These are phyloP conservation scores for Lolium perenne DNA, from an alignment of 176 grass and related monocot genomes.

Conservation along the genomic window DNA sequence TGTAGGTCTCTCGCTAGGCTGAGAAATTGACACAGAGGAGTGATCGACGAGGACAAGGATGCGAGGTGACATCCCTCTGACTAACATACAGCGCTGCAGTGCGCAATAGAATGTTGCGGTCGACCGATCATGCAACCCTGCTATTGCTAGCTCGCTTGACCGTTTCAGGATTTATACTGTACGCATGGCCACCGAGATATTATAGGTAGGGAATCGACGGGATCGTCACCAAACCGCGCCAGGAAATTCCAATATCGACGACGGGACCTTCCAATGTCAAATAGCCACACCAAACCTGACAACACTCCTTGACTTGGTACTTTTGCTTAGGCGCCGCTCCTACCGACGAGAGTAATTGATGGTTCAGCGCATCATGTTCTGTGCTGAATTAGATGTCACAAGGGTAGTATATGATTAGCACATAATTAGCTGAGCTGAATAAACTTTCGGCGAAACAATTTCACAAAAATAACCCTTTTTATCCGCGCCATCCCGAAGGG, in stretches of 20 bases:
- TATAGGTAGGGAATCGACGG: not conserved
- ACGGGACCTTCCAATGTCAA: not conserved
- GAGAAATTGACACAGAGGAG: not conserved
- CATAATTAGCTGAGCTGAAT: too few species aligned
- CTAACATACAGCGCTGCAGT: slow-evolving; percentile 17
- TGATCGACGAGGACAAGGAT: slow-evolving; percentile 22
- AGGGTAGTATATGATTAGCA: too few species aligned
- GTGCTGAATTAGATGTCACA: too few species aligned
- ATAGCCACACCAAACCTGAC: too few species aligned
- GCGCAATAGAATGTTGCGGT: slow-evolving; percentile 46
- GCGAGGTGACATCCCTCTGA: slow-evolving; percentile 45
- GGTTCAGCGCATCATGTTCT: too few species aligned
- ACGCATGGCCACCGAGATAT: too few species aligned
- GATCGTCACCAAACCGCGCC: slow-evolving; percentile 9
- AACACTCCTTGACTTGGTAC: too few species aligned
- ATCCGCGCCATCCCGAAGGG: too few species aligned
- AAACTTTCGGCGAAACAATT: too few species aligned
- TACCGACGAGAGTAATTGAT: too few species aligned
- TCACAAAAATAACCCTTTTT: too few species aligned
- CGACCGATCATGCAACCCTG: not conserved
- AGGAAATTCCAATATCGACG: slow-evolving; percentile 8
- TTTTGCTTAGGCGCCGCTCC: too few species aligned
- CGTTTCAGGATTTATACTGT: not conserved
- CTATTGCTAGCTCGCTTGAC: not conserved
- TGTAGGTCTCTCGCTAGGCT: not conserved